These are phyloP conservation scores for Jatropha podagrica DNA, from an alignment of 441 rosid genomes.

Conservation along the genomic window DNA sequence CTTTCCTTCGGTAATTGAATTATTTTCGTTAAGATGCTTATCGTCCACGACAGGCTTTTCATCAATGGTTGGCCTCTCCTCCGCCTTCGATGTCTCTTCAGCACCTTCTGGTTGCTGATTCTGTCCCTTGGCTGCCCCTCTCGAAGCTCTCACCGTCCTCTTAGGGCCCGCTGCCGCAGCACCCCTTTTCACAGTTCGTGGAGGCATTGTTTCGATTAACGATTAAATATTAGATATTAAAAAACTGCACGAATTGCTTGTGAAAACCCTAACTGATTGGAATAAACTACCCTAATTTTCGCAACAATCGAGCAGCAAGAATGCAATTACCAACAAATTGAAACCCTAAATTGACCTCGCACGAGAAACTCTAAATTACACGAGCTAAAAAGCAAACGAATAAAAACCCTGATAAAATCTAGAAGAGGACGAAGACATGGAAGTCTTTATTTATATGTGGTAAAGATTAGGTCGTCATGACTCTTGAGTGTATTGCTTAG, in stretches of 20 bases:
- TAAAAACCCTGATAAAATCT: background rate
- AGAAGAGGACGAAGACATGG: background rate
- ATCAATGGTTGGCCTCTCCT: constrained; percentile 33
- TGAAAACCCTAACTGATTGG: background rate
- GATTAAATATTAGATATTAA: too few species aligned
- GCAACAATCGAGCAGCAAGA: background rate
- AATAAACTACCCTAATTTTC: background rate
- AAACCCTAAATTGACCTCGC: constrained; percentile 6
- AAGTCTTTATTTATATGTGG: background rate
- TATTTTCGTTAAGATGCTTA: constrained; percentile 30
- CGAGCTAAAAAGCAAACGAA: background rate
- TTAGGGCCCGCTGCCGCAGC: constrained; percentile 42
- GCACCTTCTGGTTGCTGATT: constrained; percentile 33
- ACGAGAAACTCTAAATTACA: constrained; percentile 8
- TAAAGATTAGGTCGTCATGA: background rate
- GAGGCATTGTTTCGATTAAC: constrained; percentile 52
- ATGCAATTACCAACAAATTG: background rate
- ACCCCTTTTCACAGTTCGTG: constrained; percentile 24
- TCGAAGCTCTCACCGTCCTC: constrained; percentile 42
- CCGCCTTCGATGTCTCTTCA: constrained; percentile 40
- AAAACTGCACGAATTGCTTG: background rate
- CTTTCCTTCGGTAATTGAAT: constrained; percentile 17
- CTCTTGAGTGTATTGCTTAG: background rate
- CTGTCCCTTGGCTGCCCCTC: constrained; percentile 49
- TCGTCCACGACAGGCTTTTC: constrained; percentile 32